Evolutionary conservation across 2,329 filamentous ascomycete genomes (phyloP), one percentile per base, ranked within the genome.

Genomic region (Penicillium frequentans): DNA sequence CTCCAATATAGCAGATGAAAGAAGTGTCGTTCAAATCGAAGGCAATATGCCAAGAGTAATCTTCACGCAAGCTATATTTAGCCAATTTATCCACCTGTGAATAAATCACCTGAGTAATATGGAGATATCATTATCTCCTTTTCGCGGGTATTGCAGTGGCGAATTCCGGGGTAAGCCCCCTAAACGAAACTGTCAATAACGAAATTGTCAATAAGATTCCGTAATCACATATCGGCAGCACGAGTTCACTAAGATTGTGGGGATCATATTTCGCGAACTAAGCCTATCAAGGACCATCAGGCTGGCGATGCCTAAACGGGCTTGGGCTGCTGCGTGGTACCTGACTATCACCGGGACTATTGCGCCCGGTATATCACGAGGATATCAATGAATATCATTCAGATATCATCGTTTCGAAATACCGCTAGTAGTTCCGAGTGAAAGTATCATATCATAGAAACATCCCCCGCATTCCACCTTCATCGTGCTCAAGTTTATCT

Each of bases 311-410:
- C 58, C 58, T 46, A 52, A 57, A 54, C 10, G 14, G 43, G 57
- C 31, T 39, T 56, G 52, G 55, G 21, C 23, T 49, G 10, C 39
- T 58, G 46, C 49, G 13, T 23, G 27, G 55, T 63, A 33, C 57
- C 57, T 63, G 58, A 61, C 51, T 57, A 61, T 60, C 52, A 26
- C 53, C 44, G n/a, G 43, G 3, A 44, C 14, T 6, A 24, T 33
- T n/a, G 23, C 13, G 16, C 29, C 35, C 24, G 24, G 24, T 47
- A 53, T 52, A 39, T 47, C 29, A 19, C 24, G 23, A 44, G n/a
- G 10, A 27, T 13, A 14, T 8, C 10, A 39, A 39, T 11, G 26
- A 24, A 26, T 33, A 26, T 26, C 6, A 49, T 35, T 27, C 16
- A 31, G 5, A 4, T 45, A 24, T 31, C 3, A 14, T 37, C 19